Conservation (phyloP, 2,329 filamentous ascomycete species). For the Pseudogymnoascus sp. region DNA sequence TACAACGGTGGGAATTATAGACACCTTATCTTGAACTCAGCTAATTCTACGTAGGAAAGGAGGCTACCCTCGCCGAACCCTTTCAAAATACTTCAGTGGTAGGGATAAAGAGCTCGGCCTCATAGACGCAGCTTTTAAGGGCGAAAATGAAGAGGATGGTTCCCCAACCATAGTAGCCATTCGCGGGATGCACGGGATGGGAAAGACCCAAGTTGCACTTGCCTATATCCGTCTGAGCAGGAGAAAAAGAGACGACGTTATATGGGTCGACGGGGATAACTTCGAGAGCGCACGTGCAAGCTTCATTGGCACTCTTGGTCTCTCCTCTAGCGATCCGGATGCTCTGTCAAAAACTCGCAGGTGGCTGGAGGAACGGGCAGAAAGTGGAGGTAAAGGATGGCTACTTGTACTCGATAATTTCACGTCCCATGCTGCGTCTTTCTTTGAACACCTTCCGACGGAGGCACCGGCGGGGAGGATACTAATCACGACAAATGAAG, state of each 20-base stretch:
- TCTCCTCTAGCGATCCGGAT: background rate
- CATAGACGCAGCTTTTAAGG: background rate
- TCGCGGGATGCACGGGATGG: constrained; percentile 21
- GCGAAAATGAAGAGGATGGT: constrained; percentile 6
- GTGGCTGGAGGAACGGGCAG: background rate
- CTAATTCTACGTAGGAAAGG: background rate
- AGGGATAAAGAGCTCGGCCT: background rate
- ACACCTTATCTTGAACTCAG: background rate
- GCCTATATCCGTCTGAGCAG: constrained; percentile 23
- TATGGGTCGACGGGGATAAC: constrained; percentile 19
- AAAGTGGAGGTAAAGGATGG: background rate
- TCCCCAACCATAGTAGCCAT: constrained; percentile 14
- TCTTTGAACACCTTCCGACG: background rate
- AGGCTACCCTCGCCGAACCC: background rate
- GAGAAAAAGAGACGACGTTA: constrained; percentile 21
- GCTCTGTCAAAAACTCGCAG: background rate
- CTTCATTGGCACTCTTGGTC: background rate
- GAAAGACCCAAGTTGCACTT: constrained; percentile 28
- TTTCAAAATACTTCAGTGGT: background rate
- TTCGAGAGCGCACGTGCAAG: background rate
- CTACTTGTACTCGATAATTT: background rate
- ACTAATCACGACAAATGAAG: background rate
- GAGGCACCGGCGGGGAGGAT: background rate
- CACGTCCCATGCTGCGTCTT: background rate
- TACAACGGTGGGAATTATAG: background rate